phyloP scores from a whole-genome alignment of 1,284 basidiomycete genomes.

The Amylostereum chailletii region DNA sequence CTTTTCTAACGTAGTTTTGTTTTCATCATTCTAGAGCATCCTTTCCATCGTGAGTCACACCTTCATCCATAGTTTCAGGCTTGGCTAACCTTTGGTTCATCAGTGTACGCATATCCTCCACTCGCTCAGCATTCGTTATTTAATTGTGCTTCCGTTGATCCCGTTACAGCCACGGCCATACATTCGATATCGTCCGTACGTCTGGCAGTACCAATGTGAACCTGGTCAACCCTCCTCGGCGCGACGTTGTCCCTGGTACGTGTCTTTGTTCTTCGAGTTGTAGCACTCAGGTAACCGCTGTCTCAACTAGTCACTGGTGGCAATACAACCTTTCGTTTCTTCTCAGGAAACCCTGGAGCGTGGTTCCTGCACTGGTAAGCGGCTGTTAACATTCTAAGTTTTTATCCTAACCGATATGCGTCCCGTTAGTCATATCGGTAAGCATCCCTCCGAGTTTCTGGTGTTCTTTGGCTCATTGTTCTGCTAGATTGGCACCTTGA shows the following conservation, averaged over 20 bases:
- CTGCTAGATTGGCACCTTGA: conserved; percentile 31
- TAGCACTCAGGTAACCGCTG: conserved; percentile 23
- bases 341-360: conserved; percentile 38
- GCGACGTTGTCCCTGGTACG: conserved; percentile 21
- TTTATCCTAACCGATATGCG: background rate
- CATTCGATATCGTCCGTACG: background rate
- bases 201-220: background rate
- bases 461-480: background rate
- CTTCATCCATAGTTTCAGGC: too few species aligned
- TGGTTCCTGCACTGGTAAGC: conserved; percentile 34
- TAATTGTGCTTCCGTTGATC: too few species aligned
- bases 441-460: too few species aligned
- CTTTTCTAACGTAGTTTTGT: too few species aligned
- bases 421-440: too few species aligned
- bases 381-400: background rate
- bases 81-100: too few species aligned
- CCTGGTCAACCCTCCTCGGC: conserved; percentile 18
- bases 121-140: background rate
- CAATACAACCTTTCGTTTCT: conserved; percentile 24
- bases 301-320: conserved; percentile 15
- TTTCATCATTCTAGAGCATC: too few species aligned
- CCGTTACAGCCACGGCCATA: background rate
- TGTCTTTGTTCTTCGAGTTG: conserved; percentile 6
- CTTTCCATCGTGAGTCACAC: too few species aligned
- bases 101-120: background rate